Percentiles rank a stretch among this genome's conserved stretches.
Evolutionary conservation across 306 rosid species (phyloP).

Genomic region (Rosa chinensis): DNA sequence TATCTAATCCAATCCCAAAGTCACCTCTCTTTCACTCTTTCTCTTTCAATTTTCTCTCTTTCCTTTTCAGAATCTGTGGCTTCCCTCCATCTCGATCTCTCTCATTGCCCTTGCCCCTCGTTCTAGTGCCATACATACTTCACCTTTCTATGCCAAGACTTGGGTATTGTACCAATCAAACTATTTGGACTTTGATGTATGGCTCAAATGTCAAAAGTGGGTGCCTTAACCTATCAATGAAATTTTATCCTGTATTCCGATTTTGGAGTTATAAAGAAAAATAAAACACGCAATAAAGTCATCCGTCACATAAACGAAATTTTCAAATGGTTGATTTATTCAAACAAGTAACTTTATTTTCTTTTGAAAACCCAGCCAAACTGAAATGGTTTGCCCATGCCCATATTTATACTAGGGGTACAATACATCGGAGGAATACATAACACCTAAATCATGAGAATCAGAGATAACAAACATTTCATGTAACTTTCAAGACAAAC

Average conservation of each 20-base stretch:
- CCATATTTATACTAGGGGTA: too few relatives aligned
- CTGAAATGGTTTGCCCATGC: too few relatives aligned
- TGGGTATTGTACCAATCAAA: not conserved
- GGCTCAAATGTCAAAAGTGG: not conserved
- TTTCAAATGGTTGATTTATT: too few relatives aligned
- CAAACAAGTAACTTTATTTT: too few relatives aligned
- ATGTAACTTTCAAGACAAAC: too few relatives aligned
- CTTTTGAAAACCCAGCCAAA: too few relatives aligned
- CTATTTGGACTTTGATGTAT: not conserved
- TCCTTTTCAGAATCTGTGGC: not conserved
- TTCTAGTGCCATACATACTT: not conserved
- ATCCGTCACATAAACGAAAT: not conserved
- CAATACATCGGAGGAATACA: too few relatives aligned
- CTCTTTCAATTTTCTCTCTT: not conserved
- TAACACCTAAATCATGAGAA: too few relatives aligned
- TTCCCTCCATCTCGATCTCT: not conserved
- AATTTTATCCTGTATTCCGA: not conserved
- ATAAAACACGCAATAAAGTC: too few relatives aligned
- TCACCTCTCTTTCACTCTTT: conserved; percentile 6
- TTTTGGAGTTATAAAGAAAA: not conserved
- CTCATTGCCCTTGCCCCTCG: conserved; percentile 4
- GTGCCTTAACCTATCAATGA: not conserved
- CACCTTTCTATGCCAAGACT: not conserved
- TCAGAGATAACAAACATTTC: too few relatives aligned
- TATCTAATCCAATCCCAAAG: conserved; percentile 1